Evolutionary conservation across 2,329 filamentous ascomycete species (phyloP), one percentile per base, ranked within the genome.

Genomic region (Paraconiothyrium sp.): DNA sequence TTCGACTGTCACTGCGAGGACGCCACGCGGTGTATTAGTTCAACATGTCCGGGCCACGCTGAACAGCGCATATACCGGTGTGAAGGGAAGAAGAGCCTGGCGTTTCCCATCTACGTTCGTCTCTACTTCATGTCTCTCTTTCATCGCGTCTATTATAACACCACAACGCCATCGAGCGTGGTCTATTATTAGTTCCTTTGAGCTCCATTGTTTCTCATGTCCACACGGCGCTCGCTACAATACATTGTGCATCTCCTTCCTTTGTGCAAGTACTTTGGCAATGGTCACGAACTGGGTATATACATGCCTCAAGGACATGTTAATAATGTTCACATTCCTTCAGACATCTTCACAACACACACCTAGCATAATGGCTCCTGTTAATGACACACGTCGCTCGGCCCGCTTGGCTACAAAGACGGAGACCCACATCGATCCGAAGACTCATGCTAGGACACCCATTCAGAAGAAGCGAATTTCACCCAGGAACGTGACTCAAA

Each of bases 171-270:
- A 5, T 39, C 3, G 8, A 51, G 10, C 4, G 7, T 4, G 6
- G 4, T 24, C 34, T 24, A 51, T 39, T 24, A 3, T 35, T 39
- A 24, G 16, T 3, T 39, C 14, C 32, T 24, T 51, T 39, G 32
- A 51, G 14, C 2, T 13, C 13, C 7, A 32, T 50, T 50, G 34
- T 22, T 22, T 9, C 20, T 14, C 47, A 6, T n/a, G 1, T 39
- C n/a, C 34, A 49, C 34, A 39, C 20, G 34, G 49, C 49, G 34
- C 34, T 51, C n/a, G 34, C n/a, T 39, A 51, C 49, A 51, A 51
- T 37, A n/a, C n/a, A n/a, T 37, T 35, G 20, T 39, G 34, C n/a
- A n/a, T n/a, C 13, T 24, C 4, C 2, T 3, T 22, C n/a, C 49
- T 51, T 51, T 51, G 34, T 37, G 32, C 49, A 24, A 10, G 10